These are phyloP conservation scores for Tuber melanosporum DNA, from an alignment of 495 filamentous ascomycete species.

Conservation along the genomic window DNA sequence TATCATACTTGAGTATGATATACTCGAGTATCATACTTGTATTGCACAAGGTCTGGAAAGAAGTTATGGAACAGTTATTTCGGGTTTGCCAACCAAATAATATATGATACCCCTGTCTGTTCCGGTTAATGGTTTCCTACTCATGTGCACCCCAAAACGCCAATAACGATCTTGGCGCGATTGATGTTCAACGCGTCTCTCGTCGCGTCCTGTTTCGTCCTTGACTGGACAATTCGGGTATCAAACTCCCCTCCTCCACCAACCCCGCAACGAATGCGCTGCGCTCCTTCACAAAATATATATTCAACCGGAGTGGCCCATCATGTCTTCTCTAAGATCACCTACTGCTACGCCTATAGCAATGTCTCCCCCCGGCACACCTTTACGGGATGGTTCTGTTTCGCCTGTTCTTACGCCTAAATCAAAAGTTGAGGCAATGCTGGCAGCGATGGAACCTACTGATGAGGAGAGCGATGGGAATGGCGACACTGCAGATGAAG, in stretches of 20 bases:
- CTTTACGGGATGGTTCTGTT: constrained; percentile 14
- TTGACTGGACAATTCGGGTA: neutral
- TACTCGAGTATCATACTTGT: too few species aligned
- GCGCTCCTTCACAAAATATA: neutral
- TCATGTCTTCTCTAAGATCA: constrained; percentile 7
- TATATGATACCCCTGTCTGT: too few species aligned
- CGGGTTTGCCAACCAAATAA: too few species aligned
- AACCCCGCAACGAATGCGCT: neutral
- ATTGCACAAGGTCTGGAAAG: too few species aligned
- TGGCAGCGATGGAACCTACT: constrained; percentile 56
- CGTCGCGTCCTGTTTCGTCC: constrained; percentile 2
- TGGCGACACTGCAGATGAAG: constrained; percentile 18
- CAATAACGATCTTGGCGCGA: constrained; percentile 16
- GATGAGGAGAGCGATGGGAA: constrained; percentile 52
- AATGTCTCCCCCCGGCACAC: constrained; percentile 31
- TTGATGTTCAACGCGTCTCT: constrained; percentile 20
- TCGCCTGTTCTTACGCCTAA: constrained; percentile 55
- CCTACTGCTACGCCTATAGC: constrained; percentile 8
- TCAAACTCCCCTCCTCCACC: constrained; percentile 5
- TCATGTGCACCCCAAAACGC: neutral
- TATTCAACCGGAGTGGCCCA: neutral
- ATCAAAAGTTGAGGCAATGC: constrained; percentile 62
- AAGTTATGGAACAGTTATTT: too few species aligned
- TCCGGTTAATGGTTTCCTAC: too few species aligned
- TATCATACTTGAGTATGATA: too few species aligned